These are phyloP conservation scores for Allium cepa DNA, from an alignment of 106 monocot species.

Conservation along the genomic window DNA sequence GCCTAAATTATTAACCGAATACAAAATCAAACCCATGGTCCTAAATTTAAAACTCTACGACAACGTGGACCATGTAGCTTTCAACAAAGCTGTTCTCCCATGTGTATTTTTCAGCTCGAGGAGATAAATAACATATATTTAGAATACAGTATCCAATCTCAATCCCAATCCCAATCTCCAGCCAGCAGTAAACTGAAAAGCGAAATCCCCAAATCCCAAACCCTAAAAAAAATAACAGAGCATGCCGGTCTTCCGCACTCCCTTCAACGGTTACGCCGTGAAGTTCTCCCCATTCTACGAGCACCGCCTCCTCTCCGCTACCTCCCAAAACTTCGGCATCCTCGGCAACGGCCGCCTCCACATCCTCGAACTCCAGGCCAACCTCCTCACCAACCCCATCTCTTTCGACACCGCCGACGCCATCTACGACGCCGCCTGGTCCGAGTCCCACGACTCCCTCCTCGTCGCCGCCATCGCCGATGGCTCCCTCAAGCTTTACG, in stretches of 20 bases:
- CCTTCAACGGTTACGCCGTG: constrained; percentile 76
- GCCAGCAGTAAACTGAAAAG: neutral
- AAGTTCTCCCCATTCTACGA: constrained; percentile 91
- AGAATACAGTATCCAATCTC: neutral
- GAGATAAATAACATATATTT: no score
- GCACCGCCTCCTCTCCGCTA: constrained; percentile 53
- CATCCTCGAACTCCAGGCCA: constrained; percentile 64
- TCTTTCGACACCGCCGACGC: constrained; percentile 64
- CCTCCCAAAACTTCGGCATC: constrained; percentile 90
- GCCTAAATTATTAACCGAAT: no score
- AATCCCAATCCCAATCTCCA: neutral
- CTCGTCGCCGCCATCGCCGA: constrained; percentile 63
- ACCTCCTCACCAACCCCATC: constrained; percentile 16
- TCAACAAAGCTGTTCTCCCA: no score
- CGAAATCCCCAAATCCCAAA: neutral
- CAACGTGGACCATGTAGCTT: no score
- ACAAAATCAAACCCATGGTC: no score
- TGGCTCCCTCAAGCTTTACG: constrained; percentile 93
- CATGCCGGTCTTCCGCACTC: constrained; percentile 75
- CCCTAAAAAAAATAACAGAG: neutral
- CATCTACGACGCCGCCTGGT: constrained; percentile 70
- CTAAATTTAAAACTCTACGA: no score
- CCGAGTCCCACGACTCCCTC: constrained; percentile 66
- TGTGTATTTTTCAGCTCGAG: no score
- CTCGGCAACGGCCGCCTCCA: constrained; percentile 94